Evolutionary conservation across 257 asterid genomes (phyloP), one percentile per base, ranked within the genome.

Genomic region (Knoxia roxburghii): DNA sequence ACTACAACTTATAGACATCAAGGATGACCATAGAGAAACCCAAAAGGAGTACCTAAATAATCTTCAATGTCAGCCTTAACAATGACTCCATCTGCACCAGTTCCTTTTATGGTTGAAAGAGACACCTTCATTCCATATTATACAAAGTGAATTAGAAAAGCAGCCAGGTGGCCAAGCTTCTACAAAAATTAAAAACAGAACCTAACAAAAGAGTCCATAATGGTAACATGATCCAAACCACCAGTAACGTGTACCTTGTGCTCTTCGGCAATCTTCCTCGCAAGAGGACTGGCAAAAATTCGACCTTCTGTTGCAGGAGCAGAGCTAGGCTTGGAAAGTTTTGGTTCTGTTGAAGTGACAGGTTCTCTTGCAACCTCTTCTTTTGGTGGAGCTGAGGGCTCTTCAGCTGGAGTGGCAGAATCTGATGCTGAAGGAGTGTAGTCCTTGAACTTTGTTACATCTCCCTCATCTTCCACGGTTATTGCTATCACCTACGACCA

Each of bases 41-140:
- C 41, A n/a, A 12, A 62, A 81, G 29, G 69, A 63, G 58, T 90
- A 93, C 99, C 99, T 68, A 93, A 82, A 84, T 86, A 86, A 68
- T 88, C 96, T 79, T 93, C 99, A 79, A 93, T 75, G 56, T 90
- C 99, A 69, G 95, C 97, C 84, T 93, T 93, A 77, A 93, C 95
- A 67, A 93, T 84, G 75, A 84, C 86, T 20, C 99, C 97, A 71
- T 88, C 97, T 33, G 96, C 92, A 81, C 99, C 99, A 66, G 97
- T 90, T 78, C 99, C 99, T 83, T 85, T 86, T 77, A 93, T 76
- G 76, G 68, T 78, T 73, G 92, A 81, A 72, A 93, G 87, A 66
- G 96, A 50, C 73, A 93, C 84, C 99, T 93, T 82, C 57, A 74
- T 71, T 62, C 51, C 69, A 70, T 78, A 63, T 45, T 63, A 69